Conservation (phyloP, 306 rosid genomes). For the Medicago ruthenica region DNA sequence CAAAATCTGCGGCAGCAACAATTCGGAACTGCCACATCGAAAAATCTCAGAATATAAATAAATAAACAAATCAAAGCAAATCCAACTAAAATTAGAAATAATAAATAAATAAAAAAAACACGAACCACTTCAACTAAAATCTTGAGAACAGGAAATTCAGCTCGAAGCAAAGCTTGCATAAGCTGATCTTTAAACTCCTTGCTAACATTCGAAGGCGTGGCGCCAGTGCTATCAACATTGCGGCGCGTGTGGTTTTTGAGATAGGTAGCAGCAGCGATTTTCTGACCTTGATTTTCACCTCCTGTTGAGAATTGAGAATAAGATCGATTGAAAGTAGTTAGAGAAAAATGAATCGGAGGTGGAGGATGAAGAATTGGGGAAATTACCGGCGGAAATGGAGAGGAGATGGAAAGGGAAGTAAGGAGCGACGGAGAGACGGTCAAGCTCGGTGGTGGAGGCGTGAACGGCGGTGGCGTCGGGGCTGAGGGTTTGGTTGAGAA, state of each 20-base stretch:
- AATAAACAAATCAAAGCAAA: slow-evolving; percentile 13
- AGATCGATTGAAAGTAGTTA: neutral
- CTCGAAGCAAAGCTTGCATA: slow-evolving; percentile 71
- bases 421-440: slow-evolving; percentile 62
- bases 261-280: slow-evolving; percentile 77
- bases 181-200: slow-evolving; percentile 84
- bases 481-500: slow-evolving; percentile 67
- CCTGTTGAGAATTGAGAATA: slow-evolving; percentile 46
- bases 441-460: slow-evolving; percentile 64
- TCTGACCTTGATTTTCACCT: slow-evolving; percentile 68
- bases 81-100: neutral
- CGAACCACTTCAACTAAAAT: slow-evolving; percentile 80
- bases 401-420: slow-evolving; percentile 69
- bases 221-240: slow-evolving; percentile 50
- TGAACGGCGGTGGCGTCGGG: slow-evolving; percentile 57
- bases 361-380: neutral
- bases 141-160: slow-evolving; percentile 63
- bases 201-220: slow-evolving; percentile 56
- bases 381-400: slow-evolving; percentile 62
- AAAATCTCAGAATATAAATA: neutral
- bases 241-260: slow-evolving; percentile 77
- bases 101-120: neutral
- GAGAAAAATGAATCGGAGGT: neutral
- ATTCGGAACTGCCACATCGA: slow-evolving; percentile 63
- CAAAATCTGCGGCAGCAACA: slow-evolving; percentile 66